Conservation (phyloP, 345 rosid species). For the Hirschfeldia incana region DNA sequence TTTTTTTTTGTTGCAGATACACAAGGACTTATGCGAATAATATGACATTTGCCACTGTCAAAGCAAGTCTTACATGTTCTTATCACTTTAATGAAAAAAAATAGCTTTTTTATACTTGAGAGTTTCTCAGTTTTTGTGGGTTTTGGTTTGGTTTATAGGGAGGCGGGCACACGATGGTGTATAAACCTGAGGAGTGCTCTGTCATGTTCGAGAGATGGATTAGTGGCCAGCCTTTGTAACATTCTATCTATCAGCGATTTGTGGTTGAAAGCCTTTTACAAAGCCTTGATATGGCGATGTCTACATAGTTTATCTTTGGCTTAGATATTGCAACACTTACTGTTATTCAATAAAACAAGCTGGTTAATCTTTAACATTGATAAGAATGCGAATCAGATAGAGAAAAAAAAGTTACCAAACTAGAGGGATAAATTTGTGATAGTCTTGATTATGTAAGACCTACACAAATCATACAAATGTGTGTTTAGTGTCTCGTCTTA, state of each 20-base stretch:
- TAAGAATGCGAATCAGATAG: neutral
- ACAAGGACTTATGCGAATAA: neutral
- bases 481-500: neutral
- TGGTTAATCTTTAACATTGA: neutral
- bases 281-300: neutral
- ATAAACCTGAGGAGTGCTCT: neutral
- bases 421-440: neutral
- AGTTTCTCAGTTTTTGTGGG: neutral
- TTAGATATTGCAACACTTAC: neutral
- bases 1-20: neutral
- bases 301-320: neutral
- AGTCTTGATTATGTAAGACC: neutral
- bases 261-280: neutral
- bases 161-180: constrained; percentile 4
- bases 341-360: neutral
- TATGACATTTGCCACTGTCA: neutral
- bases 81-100: neutral
- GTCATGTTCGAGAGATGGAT: constrained; percentile 13
- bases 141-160: constrained; percentile 8
- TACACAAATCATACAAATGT: constrained; percentile 11
- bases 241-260: neutral
- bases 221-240: constrained; percentile 5
- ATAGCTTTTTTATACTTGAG: neutral
- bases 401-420: neutral
- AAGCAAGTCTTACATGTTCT: neutral